Evolutionary conservation across 306 rosid species (phyloP).

Genomic region (Heteromeles arbutifolia): DNA sequence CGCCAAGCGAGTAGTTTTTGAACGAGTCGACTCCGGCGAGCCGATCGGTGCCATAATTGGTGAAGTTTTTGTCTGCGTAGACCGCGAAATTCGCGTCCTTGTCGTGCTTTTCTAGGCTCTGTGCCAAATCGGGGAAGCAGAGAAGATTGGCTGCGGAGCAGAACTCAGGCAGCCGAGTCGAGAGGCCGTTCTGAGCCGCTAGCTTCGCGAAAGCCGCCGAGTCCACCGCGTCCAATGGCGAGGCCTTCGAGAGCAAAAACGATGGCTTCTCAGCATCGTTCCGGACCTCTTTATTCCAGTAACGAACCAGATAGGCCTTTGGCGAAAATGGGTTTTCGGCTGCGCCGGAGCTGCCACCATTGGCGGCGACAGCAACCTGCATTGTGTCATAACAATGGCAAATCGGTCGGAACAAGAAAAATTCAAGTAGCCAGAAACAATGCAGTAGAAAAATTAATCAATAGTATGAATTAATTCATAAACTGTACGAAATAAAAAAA

Average conservation of each 20-base stretch:
- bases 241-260: conserved; percentile 66
- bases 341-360: neutral
- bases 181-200: conserved; percentile 40
- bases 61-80: conserved; percentile 57
- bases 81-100: conserved; percentile 41
- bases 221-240: conserved; percentile 58
- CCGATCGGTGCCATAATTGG: conserved; percentile 77
- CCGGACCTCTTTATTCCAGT: conserved; percentile 92
- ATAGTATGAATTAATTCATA: neutral
- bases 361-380: conserved; percentile 51
- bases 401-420: neutral
- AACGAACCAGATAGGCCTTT: conserved; percentile 53
- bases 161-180: conserved; percentile 62
- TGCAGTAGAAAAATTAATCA: neutral
- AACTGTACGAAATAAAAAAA: neutral
- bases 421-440: neutral
- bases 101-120: conserved; percentile 63
- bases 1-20: conserved; percentile 54
- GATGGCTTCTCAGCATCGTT: conserved; percentile 41
- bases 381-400: conserved; percentile 30
- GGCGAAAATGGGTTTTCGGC: conserved; percentile 75
- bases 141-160: conserved; percentile 79
- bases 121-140: conserved; percentile 53
- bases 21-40: conserved; percentile 63
- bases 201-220: conserved; percentile 60